Evolutionary conservation across 192 early-diverging fungal genomes (phyloP).

Genomic region (Umbelopsis vinacea): DNA sequence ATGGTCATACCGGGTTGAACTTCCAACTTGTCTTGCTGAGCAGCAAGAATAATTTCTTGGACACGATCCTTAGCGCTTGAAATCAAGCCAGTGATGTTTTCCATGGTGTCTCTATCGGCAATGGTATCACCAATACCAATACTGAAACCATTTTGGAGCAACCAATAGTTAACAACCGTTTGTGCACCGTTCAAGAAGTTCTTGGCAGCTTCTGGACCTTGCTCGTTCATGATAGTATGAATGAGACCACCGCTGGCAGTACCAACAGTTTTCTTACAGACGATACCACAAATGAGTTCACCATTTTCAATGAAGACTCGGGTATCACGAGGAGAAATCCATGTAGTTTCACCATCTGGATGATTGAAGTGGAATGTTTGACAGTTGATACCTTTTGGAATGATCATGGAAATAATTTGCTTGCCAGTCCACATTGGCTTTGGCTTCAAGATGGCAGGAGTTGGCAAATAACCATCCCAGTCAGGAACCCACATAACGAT

Average conservation of each 20-base stretch:
- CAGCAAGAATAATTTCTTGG: conserved; percentile 75
- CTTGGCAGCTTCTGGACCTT: conserved; percentile 85
- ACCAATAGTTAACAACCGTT: conserved; percentile 94
- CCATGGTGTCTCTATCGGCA: conserved; percentile 83
- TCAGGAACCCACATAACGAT: conserved; percentile 94
- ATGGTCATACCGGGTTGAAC: conserved; percentile 90
- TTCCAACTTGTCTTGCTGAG: conserved; percentile 85
- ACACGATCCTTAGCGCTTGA: conserved; percentile 78
- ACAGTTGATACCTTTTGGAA: conserved; percentile 93
- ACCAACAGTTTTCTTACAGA: conserved; percentile 96
- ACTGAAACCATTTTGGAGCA: conserved; percentile 93
- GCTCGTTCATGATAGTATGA: conserved; percentile 95
- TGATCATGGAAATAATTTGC: conserved; percentile 93
- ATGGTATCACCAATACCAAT: conserved; percentile 98
- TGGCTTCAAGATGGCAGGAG: conserved; percentile 94
- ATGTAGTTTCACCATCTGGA: conserved; percentile 77
- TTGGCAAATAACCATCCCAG: conserved; percentile 94
- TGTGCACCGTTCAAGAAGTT: conserved; percentile 92
- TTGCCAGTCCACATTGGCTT: conserved; percentile 98
- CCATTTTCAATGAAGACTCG: conserved; percentile 92
- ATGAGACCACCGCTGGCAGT: conserved; percentile 84
- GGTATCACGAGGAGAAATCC: conserved; percentile 88
- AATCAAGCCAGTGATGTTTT: conserved; percentile 78
- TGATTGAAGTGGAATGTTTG: conserved; percentile 75
- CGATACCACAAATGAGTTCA: conserved; percentile 89